Evolutionary conservation across 2,329 filamentous ascomycete genomes (phyloP).

Genomic region (Penicillium sp.): DNA sequence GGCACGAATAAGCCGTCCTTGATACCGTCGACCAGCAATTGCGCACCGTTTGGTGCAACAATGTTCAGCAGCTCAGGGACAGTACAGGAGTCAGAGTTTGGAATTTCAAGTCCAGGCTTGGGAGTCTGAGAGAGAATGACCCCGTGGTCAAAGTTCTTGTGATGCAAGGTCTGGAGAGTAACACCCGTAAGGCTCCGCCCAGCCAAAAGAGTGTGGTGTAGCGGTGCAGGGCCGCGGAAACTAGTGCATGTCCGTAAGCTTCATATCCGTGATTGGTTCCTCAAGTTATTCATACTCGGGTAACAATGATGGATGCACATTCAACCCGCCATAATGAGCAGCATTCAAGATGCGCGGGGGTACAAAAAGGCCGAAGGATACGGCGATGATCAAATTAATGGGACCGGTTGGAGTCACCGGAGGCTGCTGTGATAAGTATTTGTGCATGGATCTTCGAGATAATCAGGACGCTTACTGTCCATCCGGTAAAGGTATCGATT

Average conservation of each 20-base stretch:
- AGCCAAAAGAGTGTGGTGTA: slow-evolving; percentile 80
- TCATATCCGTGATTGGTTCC: background rate
- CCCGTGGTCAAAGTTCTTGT: slow-evolving; percentile 76
- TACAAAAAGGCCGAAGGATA: slow-evolving; percentile 92
- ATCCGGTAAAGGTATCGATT: slow-evolving; percentile 79
- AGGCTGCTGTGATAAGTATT: slow-evolving; percentile 49
- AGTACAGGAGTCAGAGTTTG: slow-evolving; percentile 52
- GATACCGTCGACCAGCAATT: slow-evolving; percentile 71
- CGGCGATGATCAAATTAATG: slow-evolving; percentile 82
- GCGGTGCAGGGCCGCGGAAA: slow-evolving; percentile 81
- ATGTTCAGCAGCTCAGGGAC: slow-evolving; percentile 56
- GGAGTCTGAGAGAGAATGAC: slow-evolving; percentile 72
- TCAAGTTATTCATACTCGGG: slow-evolving; percentile 65
- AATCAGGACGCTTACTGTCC: slow-evolving; percentile 62
- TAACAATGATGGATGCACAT: slow-evolving; percentile 89
- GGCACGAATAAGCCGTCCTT: slow-evolving; percentile 66
- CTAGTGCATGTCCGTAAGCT: slow-evolving; percentile 44
- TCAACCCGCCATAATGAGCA: slow-evolving; percentile 83
- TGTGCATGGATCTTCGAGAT: slow-evolving; percentile 1
- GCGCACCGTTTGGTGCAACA: slow-evolving; percentile 68
- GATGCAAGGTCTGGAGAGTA: slow-evolving; percentile 84
- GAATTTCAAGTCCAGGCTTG: slow-evolving; percentile 58
- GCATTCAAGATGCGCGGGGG: slow-evolving; percentile 72
- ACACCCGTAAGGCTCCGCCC: slow-evolving; percentile 69
- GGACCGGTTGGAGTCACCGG: slow-evolving; percentile 51